phyloP scores from a whole-genome alignment of 768 basidiomycete genomes.

The Tubosaeta brunneosetosa region DNA sequence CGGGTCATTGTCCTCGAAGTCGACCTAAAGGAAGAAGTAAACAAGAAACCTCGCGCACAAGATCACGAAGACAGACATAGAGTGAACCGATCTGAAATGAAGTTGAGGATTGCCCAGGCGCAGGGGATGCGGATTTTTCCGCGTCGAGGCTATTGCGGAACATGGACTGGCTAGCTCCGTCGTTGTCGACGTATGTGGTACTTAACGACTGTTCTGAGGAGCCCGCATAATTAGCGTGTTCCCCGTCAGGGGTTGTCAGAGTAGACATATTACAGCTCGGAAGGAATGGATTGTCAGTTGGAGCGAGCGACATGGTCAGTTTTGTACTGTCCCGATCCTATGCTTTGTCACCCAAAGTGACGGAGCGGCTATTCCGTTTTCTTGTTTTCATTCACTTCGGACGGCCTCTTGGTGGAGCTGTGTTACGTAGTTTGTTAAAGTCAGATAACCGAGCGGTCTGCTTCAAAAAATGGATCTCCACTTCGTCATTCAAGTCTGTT shows the following conservation, averaged over 20 bases:
- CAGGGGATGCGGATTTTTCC: constrained; percentile 8
- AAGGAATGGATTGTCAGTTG: constrained; percentile 15
- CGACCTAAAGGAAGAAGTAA: constrained; percentile 25
- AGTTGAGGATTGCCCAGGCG: neutral
- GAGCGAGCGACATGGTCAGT: neutral
- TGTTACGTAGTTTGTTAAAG: constrained; percentile 10
- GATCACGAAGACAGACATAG: constrained; percentile 9
- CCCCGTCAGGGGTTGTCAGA: constrained; percentile 7
- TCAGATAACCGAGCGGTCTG: neutral
- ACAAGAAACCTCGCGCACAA: neutral
- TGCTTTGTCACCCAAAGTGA: neutral
- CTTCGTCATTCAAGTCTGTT: neutral
- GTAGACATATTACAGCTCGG: constrained; percentile 12
- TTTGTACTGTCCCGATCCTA: neutral
- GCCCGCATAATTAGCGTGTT: constrained; percentile 11
- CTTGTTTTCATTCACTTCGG: neutral
- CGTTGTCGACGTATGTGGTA: constrained; percentile 6
- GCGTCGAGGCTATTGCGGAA: constrained; percentile 1
- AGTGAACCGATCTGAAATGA: constrained; percentile 2
- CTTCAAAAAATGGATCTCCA: neutral
- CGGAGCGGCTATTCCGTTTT: neutral
- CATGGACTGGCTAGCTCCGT: constrained; percentile 1
- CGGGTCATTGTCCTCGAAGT: constrained; percentile 34
- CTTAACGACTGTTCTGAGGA: constrained; percentile 12
- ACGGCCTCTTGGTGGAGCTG: constrained; percentile 10